Base-by-base conservation (phyloP, 306 rosid genomes). In the Sechiopsis laciniata region DNA sequence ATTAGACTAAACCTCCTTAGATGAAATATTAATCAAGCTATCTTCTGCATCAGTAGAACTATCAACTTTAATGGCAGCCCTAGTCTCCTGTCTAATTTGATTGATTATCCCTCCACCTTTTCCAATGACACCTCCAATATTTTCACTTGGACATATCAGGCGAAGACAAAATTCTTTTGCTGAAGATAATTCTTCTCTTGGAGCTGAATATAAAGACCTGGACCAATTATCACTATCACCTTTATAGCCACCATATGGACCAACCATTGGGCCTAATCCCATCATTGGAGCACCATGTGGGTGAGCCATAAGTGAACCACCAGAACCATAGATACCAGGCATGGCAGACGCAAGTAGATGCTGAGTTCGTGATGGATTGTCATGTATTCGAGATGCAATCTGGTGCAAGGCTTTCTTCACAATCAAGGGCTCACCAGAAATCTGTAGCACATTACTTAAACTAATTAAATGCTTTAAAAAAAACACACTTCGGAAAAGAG, bases 91-190 rank as follows among this genome's bases (percentile, higher is more conserved):
- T 81, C 99, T 86, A 74, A 95, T 88, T 82, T 95, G 99, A 84
- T 95, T 95, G 74, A 95, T 91, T 62, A 95, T 82, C 32, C 17
- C 82, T 78, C 99, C 99, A 74, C 99, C 99, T 86, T 95, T 95
- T 72, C 99, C 99, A 79, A 95, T 95, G 77, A 95, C 99, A 12
- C 99, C 96, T 32, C 99, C 99, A 76, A 91, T 87, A 82, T 91
- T 95, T 32, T 82, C 90, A 55, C 84, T 91, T 22, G 97, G 99
- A 76, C 99, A 95, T 77, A 95, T 79, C 82, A 95, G 71, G 24
- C 89, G 96, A 77, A 89, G 81, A 61, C 95, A 86, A 76, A 95
- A 95, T 24, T 95, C 99, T 84, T 86, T 95, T 10, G 91, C 77
- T 62, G 92, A 83, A 69, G 96, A 84, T 61, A 80, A 79, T 7